phyloP scores from a whole-genome alignment of 768 basidiomycete species.

The Mycena epipterygia region DNA sequence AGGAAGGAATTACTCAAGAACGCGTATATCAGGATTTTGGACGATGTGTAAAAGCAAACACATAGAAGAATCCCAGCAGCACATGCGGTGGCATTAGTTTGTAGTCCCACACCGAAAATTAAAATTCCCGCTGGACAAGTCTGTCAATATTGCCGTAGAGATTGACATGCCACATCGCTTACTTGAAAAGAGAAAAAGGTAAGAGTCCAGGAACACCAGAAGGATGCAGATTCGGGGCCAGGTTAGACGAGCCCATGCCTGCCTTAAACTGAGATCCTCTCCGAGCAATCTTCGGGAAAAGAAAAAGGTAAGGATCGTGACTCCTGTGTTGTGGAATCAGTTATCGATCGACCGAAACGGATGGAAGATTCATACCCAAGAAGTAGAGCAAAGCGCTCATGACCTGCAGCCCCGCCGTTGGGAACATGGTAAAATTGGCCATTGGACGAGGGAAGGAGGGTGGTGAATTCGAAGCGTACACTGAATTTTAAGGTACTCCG shows the following conservation, averaged over 20 bases:
- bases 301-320: conserved; percentile 32
- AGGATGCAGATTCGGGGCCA: conserved; percentile 57
- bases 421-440: conserved; percentile 5
- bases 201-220: conserved; percentile 58
- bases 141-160: background rate
- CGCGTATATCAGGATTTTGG: conserved; percentile 62
- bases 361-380: background rate
- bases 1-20: conserved; percentile 54
- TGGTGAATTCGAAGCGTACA: too few species aligned
- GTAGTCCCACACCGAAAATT: conserved; percentile 60
- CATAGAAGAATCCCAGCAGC: conserved; percentile 59
- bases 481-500: too few species aligned
- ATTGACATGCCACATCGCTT: conserved; percentile 23
- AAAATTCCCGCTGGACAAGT: conserved; percentile 53
- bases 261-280: background rate
- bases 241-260: conserved; percentile 38
- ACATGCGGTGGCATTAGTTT: conserved; percentile 52
- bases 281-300: conserved; percentile 14
- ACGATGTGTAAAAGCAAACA: conserved; percentile 56
- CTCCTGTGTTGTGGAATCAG: conserved; percentile 12
- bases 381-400: background rate
- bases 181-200: conserved; percentile 59
- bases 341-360: background rate
- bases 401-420: background rate
- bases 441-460: background rate